These are phyloP conservation scores for Aspergillus diversus DNA, from an alignment of 495 filamentous ascomycete genomes.

Conservation along the genomic window DNA sequence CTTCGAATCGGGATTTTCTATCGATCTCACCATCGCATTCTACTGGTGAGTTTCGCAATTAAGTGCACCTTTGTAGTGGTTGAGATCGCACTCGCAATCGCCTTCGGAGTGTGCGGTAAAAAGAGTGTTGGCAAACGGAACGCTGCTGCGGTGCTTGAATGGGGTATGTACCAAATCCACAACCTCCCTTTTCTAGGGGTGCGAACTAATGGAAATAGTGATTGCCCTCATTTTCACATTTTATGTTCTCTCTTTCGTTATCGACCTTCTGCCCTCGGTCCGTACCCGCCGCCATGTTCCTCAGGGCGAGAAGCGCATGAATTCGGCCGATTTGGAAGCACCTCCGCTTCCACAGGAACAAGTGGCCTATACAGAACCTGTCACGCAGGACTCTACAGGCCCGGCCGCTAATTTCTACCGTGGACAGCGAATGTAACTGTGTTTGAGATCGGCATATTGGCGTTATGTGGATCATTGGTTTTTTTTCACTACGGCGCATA, in stretches of 20 bases:
- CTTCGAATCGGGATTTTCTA: constrained; percentile 78
- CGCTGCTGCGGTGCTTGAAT: constrained; percentile 67
- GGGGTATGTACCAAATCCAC: constrained; percentile 49
- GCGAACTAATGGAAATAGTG: constrained; percentile 39
- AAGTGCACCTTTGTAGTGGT: constrained; percentile 81
- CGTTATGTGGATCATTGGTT: background rate
- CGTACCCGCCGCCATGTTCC: constrained; percentile 59
- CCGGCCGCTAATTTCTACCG: constrained; percentile 38
- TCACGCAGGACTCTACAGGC: constrained; percentile 45
- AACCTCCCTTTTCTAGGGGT: background rate
- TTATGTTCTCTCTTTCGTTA: constrained; percentile 84
- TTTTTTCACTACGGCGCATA: background rate
- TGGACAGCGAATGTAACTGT: constrained; percentile 29
- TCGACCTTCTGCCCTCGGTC: constrained; percentile 84
- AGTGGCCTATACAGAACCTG: constrained; percentile 40
- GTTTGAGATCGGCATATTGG: background rate
- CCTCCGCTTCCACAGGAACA: constrained; percentile 18
- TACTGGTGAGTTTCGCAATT: constrained; percentile 77
- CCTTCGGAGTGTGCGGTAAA: constrained; percentile 50
- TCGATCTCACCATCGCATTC: constrained; percentile 65
- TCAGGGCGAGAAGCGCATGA: constrained; percentile 45
- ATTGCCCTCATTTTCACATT: constrained; percentile 90
- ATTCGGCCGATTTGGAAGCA: constrained; percentile 23
- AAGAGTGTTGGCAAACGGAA: constrained; percentile 51
- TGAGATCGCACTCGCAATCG: constrained; percentile 75